Evolutionary conservation across 768 basidiomycete species (phyloP).

Genomic region (Candolleomyces efflorescens): DNA sequence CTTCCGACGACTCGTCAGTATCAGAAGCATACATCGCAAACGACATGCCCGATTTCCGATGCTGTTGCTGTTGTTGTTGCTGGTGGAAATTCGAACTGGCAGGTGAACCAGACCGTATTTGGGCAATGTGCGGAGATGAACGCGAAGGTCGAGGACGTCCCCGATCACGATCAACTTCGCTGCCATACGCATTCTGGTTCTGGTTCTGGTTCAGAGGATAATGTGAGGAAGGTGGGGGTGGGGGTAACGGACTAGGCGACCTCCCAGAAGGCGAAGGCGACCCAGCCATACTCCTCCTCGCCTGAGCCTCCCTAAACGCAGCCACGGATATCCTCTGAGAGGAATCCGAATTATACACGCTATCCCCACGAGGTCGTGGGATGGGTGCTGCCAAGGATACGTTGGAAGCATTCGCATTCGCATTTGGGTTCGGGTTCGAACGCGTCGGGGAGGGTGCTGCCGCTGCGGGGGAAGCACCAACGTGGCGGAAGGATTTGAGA

Average conservation of each 20-base stretch:
- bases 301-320: conserved; percentile 76
- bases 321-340: conserved; percentile 78
- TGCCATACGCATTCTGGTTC: conserved; percentile 6
- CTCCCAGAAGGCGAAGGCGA: conserved; percentile 53
- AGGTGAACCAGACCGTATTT: conserved; percentile 2
- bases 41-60: conserved; percentile 2
- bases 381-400: conserved; percentile 33
- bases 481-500: conserved; percentile 70
- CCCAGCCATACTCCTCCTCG: conserved; percentile 55
- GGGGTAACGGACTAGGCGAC: conserved; percentile 32
- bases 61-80: not conserved
- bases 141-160: conserved; percentile 17
- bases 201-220: no score
- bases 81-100: not conserved
- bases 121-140: conserved; percentile 15
- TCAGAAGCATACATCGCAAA: conserved; percentile 19
- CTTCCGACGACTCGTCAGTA: conserved; percentile 20
- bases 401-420: conserved; percentile 17
- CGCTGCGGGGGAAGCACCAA: conserved; percentile 39
- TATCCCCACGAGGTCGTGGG: conserved; percentile 53
- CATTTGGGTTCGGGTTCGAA: no score
- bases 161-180: conserved; percentile 19
- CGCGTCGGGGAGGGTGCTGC: conserved; percentile 28
- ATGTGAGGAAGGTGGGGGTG: conserved; percentile 4
- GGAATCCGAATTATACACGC: conserved; percentile 51